Percentiles rank a stretch among this genome's conserved stretches.
Evolutionary conservation across 2,329 filamentous ascomycete genomes (phyloP).

Genomic region (Dothideomycetidae sp.): DNA sequence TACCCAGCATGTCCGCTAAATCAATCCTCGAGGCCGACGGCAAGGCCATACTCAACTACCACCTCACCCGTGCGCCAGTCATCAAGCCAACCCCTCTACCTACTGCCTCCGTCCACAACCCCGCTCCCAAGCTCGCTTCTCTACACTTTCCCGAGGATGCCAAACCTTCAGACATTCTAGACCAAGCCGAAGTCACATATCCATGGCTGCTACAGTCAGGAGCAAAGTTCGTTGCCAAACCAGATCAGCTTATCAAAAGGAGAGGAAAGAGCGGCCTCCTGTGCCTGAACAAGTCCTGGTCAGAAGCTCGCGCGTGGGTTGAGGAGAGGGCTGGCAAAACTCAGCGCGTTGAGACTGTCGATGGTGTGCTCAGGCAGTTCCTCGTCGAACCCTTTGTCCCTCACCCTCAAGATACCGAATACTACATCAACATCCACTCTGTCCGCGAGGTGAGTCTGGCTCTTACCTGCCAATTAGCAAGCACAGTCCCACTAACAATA

Average conservation of each 20-base stretch:
- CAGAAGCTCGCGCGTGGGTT: constrained; percentile 88
- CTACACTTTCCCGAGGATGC: constrained; percentile 86
- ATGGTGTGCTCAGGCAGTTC: constrained; percentile 84
- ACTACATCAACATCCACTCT: constrained; percentile 99
- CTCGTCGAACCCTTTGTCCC: constrained; percentile 97
- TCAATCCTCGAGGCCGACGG: constrained; percentile 97
- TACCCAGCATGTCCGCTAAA: constrained; percentile 81
- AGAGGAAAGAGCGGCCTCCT: constrained; percentile 97
- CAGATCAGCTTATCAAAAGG: constrained; percentile 99
- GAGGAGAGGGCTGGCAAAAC: constrained; percentile 80
- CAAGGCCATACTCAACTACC: constrained; percentile 99
- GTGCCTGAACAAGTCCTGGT: constrained; percentile 92
- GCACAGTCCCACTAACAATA: constrained; percentile 10
- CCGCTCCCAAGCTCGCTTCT: constrained; percentile 77
- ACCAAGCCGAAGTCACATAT: constrained; percentile 93
- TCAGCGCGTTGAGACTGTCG: constrained; percentile 83
- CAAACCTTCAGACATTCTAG: constrained; percentile 67
- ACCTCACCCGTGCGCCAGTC: constrained; percentile 90
- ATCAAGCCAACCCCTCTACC: constrained; percentile 97
- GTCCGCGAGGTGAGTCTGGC: constrained; percentile 80
- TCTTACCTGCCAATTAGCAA: constrained; percentile 16
- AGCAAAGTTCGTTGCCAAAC: constrained; percentile 95
- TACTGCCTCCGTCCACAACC: constrained; percentile 71
- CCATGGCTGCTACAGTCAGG: constrained; percentile 78
- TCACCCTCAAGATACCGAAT: constrained; percentile 88